phyloP scores from a whole-genome alignment of 1,284 basidiomycete species.

The Volvariella surrecta region DNA sequence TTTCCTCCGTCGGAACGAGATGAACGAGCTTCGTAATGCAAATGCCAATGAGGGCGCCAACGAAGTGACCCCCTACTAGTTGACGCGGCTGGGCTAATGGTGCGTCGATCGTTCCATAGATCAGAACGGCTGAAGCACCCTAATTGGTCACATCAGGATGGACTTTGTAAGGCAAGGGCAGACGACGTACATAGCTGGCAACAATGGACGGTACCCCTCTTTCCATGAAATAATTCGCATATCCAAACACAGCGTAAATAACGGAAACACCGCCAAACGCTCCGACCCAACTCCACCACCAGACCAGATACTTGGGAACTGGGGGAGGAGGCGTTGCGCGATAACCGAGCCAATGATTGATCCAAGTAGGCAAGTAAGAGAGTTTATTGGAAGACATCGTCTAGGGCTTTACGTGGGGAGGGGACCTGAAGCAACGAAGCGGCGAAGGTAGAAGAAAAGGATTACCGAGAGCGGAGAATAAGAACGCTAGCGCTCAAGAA shows the following conservation, averaged over 20 bases:
- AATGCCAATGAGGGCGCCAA: slow-evolving; percentile 44
- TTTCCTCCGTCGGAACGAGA: slow-evolving; percentile 33
- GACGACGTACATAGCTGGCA: slow-evolving; percentile 35
- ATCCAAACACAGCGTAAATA: slow-evolving; percentile 45
- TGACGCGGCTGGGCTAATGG: slow-evolving; percentile 57
- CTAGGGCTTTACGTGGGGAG: too few relatives aligned
- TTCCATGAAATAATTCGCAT: slow-evolving; percentile 38
- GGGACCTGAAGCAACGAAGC: too few relatives aligned
- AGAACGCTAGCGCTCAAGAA: too few relatives aligned
- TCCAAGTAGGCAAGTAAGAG: slow-evolving; percentile 26
- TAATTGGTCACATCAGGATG: slow-evolving; percentile 14
- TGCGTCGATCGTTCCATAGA: slow-evolving; percentile 49
- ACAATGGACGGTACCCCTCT: slow-evolving; percentile 40
- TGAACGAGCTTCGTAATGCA: slow-evolving; percentile 50
- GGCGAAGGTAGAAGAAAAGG: too few relatives aligned
- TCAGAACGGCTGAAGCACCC: slow-evolving; percentile 54
- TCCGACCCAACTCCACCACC: slow-evolving; percentile 40
- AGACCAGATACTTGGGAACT: slow-evolving; percentile 26
- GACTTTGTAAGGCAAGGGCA: neutral
- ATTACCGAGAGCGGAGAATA: too few relatives aligned
- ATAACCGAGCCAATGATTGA: slow-evolving; percentile 39
- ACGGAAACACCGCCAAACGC: slow-evolving; percentile 48
- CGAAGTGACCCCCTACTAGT: slow-evolving; percentile 46
- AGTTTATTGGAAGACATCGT: slow-evolving; percentile 16
- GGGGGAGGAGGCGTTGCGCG: slow-evolving; percentile 25